Evolutionary conservation across 2,329 filamentous ascomycete species (phyloP).

Genomic region (Diatrype stigma): DNA sequence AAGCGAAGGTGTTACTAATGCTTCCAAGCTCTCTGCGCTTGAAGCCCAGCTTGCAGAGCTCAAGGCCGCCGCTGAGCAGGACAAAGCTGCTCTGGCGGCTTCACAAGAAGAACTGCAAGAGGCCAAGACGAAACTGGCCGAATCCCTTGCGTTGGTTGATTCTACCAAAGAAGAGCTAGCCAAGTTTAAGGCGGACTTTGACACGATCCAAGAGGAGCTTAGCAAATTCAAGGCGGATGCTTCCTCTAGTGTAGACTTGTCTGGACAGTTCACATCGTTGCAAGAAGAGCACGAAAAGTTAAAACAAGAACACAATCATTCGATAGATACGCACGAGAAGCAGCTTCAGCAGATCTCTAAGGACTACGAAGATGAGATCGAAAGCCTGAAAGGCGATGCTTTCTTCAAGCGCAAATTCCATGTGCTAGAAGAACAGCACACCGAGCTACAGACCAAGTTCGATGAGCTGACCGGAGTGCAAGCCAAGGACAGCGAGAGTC

Average conservation of each 20-base stretch:
- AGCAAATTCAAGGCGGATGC: slow-evolving; percentile 44
- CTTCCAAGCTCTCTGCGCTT: slow-evolving; percentile 43
- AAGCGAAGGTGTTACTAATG: slow-evolving; percentile 40
- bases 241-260: slow-evolving; percentile 25
- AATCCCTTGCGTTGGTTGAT: slow-evolving; percentile 22
- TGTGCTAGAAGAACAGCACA: slow-evolving; percentile 54
- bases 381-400: slow-evolving; percentile 58
- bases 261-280: slow-evolving; percentile 21
- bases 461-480: slow-evolving; percentile 28
- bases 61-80: slow-evolving; percentile 43
- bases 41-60: slow-evolving; percentile 50
- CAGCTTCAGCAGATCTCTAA: slow-evolving; percentile 55
- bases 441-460: slow-evolving; percentile 23
- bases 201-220: slow-evolving; percentile 41
- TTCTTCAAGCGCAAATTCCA: slow-evolving; percentile 62
- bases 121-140: slow-evolving; percentile 31
- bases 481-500: slow-evolving; percentile 31
- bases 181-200: slow-evolving; percentile 46
- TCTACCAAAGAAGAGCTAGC: slow-evolving; percentile 39
- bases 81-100: slow-evolving; percentile 43
- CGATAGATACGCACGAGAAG: slow-evolving; percentile 47
- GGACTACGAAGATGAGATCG: slow-evolving; percentile 63
- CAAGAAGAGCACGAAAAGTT: slow-evolving; percentile 40
- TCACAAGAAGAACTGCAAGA: slow-evolving; percentile 37
- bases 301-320: slow-evolving; percentile 41